phyloP scores from a whole-genome alignment of 257 asterid species.

The Solanum microdontum region DNA sequence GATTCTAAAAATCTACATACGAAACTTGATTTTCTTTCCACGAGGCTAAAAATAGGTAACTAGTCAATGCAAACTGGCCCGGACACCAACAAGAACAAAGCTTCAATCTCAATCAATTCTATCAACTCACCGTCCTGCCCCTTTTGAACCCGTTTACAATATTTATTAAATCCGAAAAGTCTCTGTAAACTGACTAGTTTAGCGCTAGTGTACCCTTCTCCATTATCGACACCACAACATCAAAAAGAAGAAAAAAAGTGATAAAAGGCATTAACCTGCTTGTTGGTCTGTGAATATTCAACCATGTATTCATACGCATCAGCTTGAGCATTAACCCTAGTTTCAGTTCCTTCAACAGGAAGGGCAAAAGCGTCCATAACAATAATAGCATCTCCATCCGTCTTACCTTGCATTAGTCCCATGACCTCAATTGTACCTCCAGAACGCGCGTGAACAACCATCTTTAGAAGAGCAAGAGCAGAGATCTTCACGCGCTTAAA shows the following conservation, averaged over 20 bases:
- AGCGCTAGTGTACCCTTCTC: neutral
- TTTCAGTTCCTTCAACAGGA: slow-evolving; percentile 97
- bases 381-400: slow-evolving; percentile 87
- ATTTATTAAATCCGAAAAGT: neutral
- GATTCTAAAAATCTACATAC: neutral
- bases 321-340: slow-evolving; percentile 99
- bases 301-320: slow-evolving; percentile 99
- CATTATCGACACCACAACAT: neutral
- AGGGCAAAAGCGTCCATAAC: slow-evolving; percentile 99
- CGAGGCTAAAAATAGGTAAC: neutral
- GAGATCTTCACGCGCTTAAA: slow-evolving; percentile 96
- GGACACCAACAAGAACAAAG: neutral
- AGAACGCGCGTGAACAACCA: slow-evolving; percentile 99
- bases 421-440: slow-evolving; percentile 96
- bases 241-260: neutral
- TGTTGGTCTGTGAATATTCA: slow-evolving; percentile 79
- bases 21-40: neutral
- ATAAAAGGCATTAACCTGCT: slow-evolving; percentile 37
- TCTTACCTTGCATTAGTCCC: slow-evolving; percentile 99
- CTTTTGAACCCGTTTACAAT: neutral
- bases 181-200: neutral
- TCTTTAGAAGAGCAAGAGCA: slow-evolving; percentile 91
- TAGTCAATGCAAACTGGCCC: neutral
- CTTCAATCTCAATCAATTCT: neutral
- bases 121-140: neutral